A percentile compares a stretch with the other conserved stretches of the same genome.
phyloP scores from a whole-genome alignment of 2,329 filamentous ascomycete species.

The Pseudopithomyces chartarum region DNA sequence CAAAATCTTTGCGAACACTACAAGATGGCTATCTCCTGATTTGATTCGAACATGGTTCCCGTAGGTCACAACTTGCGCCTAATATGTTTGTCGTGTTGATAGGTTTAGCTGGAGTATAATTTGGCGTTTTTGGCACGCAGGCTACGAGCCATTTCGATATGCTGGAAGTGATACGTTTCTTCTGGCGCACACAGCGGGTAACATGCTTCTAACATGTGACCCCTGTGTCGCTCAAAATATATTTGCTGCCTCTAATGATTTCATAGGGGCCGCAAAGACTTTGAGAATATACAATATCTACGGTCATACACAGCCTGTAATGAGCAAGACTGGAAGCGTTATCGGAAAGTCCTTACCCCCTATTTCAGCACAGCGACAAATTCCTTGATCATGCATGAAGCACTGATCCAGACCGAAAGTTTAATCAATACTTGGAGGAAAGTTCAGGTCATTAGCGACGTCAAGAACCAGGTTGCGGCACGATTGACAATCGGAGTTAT shows the following conservation, averaged over 20 bases:
- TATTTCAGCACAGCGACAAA: neutral
- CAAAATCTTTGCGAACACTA: neutral
- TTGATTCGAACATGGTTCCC: neutral
- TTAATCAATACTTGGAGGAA: neutral
- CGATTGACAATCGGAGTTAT: neutral
- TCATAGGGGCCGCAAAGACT: neutral
- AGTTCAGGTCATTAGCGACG: neutral
- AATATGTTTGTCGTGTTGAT: neutral
- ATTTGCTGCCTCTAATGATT: neutral
- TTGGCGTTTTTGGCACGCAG: conserved; percentile 1
- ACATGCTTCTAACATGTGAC: conserved; percentile 5
- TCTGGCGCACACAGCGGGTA: neutral
- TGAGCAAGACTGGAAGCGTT: neutral
- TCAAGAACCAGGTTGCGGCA: neutral
- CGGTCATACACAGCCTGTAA: neutral
- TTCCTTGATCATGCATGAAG: neutral
- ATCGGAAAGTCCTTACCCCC: neutral
- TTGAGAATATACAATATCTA: conserved; percentile 4
- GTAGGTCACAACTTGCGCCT: neutral
- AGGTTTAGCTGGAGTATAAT: neutral
- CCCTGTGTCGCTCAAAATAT: neutral
- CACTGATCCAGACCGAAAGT: neutral
- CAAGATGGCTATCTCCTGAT: neutral
- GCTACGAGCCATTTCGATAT: neutral
- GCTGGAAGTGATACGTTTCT: neutral